Conservation (phyloP, 495 filamentous ascomycete genomes). For the Massariosphaeria phaeospora region DNA sequence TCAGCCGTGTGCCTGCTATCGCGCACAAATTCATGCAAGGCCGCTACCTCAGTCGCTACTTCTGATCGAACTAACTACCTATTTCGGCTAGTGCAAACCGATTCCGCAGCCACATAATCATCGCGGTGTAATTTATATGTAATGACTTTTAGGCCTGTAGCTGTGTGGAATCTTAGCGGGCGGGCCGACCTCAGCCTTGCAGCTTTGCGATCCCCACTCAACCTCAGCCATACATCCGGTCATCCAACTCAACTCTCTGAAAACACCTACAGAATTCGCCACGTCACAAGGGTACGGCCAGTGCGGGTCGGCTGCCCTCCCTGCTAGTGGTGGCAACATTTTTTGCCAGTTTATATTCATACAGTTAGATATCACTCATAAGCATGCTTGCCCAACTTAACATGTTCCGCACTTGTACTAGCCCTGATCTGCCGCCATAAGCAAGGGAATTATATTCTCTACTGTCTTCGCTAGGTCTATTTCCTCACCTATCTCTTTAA, state of each 20-base stretch:
- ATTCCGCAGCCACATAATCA: background rate
- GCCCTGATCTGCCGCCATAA: too few relatives aligned
- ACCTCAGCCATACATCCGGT: background rate
- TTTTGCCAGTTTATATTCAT: too few relatives aligned
- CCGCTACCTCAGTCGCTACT: slow-evolving; percentile 29
- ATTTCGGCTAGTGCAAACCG: slow-evolving; percentile 22
- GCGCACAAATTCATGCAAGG: slow-evolving; percentile 31
- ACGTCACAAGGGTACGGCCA: background rate
- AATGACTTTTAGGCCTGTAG: background rate
- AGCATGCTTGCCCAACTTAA: too few relatives aligned
- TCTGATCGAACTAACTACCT: slow-evolving; percentile 18
- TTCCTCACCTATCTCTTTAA: too few relatives aligned
- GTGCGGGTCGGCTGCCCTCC: slow-evolving; percentile 10
- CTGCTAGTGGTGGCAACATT: slow-evolving; percentile 10
- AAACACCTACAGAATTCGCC: slow-evolving; percentile 1
- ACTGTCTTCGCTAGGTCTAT: too few relatives aligned
- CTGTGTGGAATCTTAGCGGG: slow-evolving; percentile 1
- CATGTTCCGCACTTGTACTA: too few relatives aligned
- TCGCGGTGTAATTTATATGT: slow-evolving; percentile 10
- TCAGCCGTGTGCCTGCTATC: slow-evolving; percentile 32
- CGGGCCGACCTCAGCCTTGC: background rate
- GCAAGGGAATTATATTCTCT: too few relatives aligned
- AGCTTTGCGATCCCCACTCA: background rate
- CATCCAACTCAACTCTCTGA: slow-evolving; percentile 1
- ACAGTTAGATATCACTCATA: too few relatives aligned